Percentiles rank a stretch among this genome's conserved stretches.
Conservation (phyloP, 495 filamentous ascomycete species). For the Staphylotrichum longicolle region DNA sequence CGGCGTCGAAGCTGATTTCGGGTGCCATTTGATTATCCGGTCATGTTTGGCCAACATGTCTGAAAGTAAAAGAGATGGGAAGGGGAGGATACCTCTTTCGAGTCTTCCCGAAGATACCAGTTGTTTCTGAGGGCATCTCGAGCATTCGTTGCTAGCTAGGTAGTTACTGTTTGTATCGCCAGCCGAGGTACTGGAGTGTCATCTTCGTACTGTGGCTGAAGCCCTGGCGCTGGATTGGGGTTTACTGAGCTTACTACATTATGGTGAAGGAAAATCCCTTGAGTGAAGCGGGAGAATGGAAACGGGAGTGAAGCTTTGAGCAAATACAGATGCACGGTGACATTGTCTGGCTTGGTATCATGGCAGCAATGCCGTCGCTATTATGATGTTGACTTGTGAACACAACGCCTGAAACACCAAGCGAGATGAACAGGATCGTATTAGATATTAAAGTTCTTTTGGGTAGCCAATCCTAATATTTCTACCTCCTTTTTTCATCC, state of each 20-base stretch:
- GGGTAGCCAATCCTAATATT: too few species aligned
- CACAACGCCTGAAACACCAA: too few species aligned
- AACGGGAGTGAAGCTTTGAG: too few species aligned
- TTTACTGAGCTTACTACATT: neutral
- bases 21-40: too few species aligned
- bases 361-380: too few species aligned
- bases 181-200: neutral
- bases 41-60: too few species aligned
- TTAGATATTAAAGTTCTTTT: too few species aligned
- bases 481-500: too few species aligned
- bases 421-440: too few species aligned
- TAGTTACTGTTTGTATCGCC: neutral
- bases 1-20: neutral
- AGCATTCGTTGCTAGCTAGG: conserved; percentile 3
- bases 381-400: too few species aligned
- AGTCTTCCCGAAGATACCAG: neutral
- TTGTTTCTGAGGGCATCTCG: neutral
- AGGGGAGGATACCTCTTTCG: neutral
- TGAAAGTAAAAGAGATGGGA: neutral
- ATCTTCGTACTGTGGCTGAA: neutral
- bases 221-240: neutral
- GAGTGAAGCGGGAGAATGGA: neutral
- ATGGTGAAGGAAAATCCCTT: neutral
- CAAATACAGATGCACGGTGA: too few species aligned
- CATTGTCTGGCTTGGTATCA: too few species aligned